Base-by-base conservation (phyloP, 1,139 yeast species). In the Blastobotrys raffinosifermentans region DNA sequence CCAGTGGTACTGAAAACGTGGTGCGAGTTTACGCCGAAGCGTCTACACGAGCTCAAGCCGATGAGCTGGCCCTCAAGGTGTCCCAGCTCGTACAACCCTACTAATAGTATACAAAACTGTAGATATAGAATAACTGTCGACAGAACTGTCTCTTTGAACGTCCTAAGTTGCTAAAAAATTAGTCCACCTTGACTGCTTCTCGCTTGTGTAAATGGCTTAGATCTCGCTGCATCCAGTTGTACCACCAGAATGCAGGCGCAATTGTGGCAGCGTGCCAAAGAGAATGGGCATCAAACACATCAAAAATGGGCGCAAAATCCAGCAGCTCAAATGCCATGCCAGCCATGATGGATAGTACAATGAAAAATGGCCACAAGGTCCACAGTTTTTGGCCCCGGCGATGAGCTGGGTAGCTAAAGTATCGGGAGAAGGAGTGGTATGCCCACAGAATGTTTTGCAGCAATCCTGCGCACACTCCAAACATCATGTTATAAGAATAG, bases 1-100 rank as follows among this genome's bases (percentile, higher is more conserved):
- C 99, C 7, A 83, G 95, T 45, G 99, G 98, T 13, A 91, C 99
- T 2, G 99, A 91, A 60, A 94, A 93, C 61, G 97, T 96, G 0
- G 97, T 91, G 2, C 75, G 98, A 53, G 85, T 91, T 7, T 91
- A 91, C 51, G 94, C 96, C 1, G 99, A 91, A 60, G 96, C 96
- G 0, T 69, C 66, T 10, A 73, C 75, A 1, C 54, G 55, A 29
- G 62, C 64, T 18, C 70, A 69, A 31, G 78, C 84, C 19, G 77
- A 73, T 34, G 65, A 64, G 31, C 65, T 79, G 44, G 80, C 84
- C 1, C 53, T 63, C 16, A 67, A 67, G 38, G 78, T 84, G 3
- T 44, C 58, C 19, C 46, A 55, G 16, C 49, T 61, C 33, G 46
- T 62, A 19, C 54, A 51, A 25, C 44, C 43, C 11, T 57, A 46